Percentiles rank a stretch among this genome's conserved stretches.
Conservation (phyloP, 2,329 filamentous ascomycete genomes). For the Penicillium fuscoglaucum region DNA sequence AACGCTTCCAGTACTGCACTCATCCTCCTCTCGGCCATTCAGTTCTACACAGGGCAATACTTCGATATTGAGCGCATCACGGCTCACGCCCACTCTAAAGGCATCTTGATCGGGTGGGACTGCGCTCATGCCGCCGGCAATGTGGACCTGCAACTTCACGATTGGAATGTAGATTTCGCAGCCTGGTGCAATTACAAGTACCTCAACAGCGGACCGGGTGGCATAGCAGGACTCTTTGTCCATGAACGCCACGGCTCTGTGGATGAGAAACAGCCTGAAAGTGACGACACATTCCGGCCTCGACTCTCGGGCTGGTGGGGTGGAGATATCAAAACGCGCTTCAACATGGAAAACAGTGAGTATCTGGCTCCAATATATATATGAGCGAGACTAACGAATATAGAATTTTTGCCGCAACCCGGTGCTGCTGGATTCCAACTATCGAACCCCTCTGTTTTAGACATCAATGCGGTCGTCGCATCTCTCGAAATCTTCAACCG, state of each 20-base stretch:
- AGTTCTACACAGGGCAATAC: slow-evolving; percentile 88
- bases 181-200: slow-evolving; percentile 97
- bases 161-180: slow-evolving; percentile 90
- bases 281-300: slow-evolving; percentile 57
- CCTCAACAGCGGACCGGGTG: slow-evolving; percentile 79
- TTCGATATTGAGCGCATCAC: slow-evolving; percentile 84
- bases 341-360: slow-evolving; percentile 73
- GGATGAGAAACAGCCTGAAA: slow-evolving; percentile 36
- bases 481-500: slow-evolving; percentile 72
- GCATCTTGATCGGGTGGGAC: slow-evolving; percentile 80
- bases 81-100: slow-evolving; percentile 67
- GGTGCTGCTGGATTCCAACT: slow-evolving; percentile 81
- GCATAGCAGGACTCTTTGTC: slow-evolving; percentile 78
- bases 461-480: slow-evolving; percentile 72
- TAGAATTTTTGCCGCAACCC: slow-evolving; percentile 69
- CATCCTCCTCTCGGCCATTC: slow-evolving; percentile 79
- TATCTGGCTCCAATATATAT: background rate
- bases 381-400: slow-evolving; percentile 10
- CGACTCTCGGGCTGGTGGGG: slow-evolving; percentile 87
- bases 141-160: slow-evolving; percentile 74
- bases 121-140: slow-evolving; percentile 85
- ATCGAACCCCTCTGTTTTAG: slow-evolving; percentile 79
- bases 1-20: slow-evolving; percentile 73
- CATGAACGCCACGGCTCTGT: slow-evolving; percentile 67
- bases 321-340: slow-evolving; percentile 71